Evolutionary conservation across 176 grass and related monocot genomes (phyloP), one percentile per base, ranked within the genome.

Genomic region (Melocanna baccifera): DNA sequence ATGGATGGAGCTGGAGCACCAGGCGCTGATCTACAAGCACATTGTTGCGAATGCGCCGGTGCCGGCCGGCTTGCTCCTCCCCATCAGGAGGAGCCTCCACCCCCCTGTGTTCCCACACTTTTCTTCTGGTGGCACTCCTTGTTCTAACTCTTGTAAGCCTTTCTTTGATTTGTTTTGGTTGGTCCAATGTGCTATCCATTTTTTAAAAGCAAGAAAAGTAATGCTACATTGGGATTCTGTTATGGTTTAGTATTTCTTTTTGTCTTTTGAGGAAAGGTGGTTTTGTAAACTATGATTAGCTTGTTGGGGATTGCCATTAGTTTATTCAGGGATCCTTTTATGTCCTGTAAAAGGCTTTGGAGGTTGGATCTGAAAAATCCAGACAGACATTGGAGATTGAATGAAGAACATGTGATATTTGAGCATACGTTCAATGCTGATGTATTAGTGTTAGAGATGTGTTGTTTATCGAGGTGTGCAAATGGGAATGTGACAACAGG

Each of bases 1-100:
- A 81, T 97, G 94, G 94, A 90, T 97, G 92, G 94, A 97, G 72
- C 80, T 97, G 57, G 94, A 97, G 74, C 94, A 91, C 81, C 94
- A 97, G 82, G 94, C 94, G 12, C 75, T 97, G 73, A 94, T 97
- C 69, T 97, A 97, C 86, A 97, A 94, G 69, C 69, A 71, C 69
- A 71, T 71, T 47, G 42, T 71, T 23, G 69, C 42, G 12, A 71
- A 71, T 47, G 69, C 69, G 4, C 69, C 69, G 0, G 69, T 71
- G 13, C 69, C 69, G 11, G n/a, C 69, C 23, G 6, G 42, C n/a
- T 71, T 71, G 12, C 69, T 71, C 42, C 42, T 71, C 69, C 13
- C 69, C n/a, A 71, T 71, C 8, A 71, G 69, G 43, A 71, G 69
- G 26, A 71, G 69, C 69, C 42, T 28, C 42, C 69, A 71, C 48